Conservation (phyloP, 73 alveolate species). For the Effrenium voratum region DNA sequence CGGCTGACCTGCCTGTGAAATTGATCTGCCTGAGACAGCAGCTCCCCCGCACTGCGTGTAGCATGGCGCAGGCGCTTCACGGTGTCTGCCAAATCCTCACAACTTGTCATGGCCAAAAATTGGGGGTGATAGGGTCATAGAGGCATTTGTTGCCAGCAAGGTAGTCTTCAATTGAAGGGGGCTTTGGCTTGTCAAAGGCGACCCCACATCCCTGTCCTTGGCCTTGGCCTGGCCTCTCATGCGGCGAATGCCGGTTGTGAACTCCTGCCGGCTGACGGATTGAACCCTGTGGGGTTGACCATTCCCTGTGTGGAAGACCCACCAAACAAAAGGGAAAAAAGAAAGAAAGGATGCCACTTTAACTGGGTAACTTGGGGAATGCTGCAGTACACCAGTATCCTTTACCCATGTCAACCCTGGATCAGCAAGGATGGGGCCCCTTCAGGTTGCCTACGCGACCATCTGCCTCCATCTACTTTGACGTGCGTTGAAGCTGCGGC, state of each 20-base stretch:
- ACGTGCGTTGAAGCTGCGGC: too few species aligned
- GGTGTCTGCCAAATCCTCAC: slow-evolving; percentile 67
- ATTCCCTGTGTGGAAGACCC: too few species aligned
- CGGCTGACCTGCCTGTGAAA: slow-evolving; percentile 81
- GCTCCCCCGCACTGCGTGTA: slow-evolving; percentile 70
- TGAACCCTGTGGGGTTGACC: too few species aligned
- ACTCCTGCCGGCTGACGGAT: slow-evolving; percentile 43
- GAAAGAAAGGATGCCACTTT: too few species aligned
- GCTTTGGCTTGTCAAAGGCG: not conserved
- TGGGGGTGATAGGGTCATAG: not conserved
- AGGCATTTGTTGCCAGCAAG: not conserved
- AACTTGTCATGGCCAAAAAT: not conserved
- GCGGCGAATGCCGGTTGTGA: slow-evolving; percentile 80
- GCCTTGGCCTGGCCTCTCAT: slow-evolving; percentile 93
- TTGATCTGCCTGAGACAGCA: slow-evolving; percentile 68
- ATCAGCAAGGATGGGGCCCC: too few species aligned
- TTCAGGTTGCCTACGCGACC: too few species aligned
- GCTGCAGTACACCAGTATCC: too few species aligned
- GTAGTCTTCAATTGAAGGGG: not conserved
- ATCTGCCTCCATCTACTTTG: too few species aligned
- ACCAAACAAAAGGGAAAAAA: too few species aligned
- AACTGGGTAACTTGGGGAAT: too few species aligned
- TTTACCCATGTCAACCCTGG: too few species aligned
- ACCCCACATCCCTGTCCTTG: not conserved
- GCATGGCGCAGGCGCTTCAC: slow-evolving; percentile 90